Conservation (phyloP, 2,329 filamentous ascomycete genomes). For the Phyllosticta capitalensis region DNA sequence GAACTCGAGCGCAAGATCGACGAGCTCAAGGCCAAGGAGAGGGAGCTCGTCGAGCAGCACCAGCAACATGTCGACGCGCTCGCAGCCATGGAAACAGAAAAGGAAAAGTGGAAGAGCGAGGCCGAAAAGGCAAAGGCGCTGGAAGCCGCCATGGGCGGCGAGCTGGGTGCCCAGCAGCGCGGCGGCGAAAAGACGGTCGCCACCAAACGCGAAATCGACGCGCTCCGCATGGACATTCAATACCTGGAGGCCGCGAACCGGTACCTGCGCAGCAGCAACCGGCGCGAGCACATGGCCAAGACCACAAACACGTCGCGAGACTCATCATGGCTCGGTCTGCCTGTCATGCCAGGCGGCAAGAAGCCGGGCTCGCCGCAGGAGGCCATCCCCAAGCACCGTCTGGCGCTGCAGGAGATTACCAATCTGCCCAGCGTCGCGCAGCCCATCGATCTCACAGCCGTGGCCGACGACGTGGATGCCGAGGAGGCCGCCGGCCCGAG, state of each 20-base stretch:
- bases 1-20: constrained; percentile 10
- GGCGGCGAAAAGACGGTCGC: constrained; percentile 11
- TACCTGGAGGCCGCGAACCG: constrained; percentile 9
- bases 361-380: neutral
- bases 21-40: constrained; percentile 4
- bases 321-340: constrained; percentile 2
- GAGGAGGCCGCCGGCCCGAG: neutral
- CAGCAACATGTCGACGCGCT: constrained; percentile 8
- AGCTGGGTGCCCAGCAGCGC: constrained; percentile 1
- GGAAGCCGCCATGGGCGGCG: constrained; percentile 3
- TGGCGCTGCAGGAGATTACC: constrained; percentile 5
- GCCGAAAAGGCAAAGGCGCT: constrained; percentile 9
- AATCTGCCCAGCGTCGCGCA: constrained; percentile 1
- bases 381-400: neutral
- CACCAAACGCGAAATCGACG: constrained; percentile 11
- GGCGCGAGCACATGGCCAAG: constrained; percentile 2
- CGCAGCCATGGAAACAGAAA: constrained; percentile 8
- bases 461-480: neutral
- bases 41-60: constrained; percentile 7
- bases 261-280: constrained; percentile 5
- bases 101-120: constrained; percentile 11
- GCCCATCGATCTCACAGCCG: neutral
- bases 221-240: constrained; percentile 5
- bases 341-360: constrained; percentile 1
- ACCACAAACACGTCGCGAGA: neutral